Conservation (phyloP, 192 early-diverging fungal species). For the Funneliformis geosporum region DNA sequence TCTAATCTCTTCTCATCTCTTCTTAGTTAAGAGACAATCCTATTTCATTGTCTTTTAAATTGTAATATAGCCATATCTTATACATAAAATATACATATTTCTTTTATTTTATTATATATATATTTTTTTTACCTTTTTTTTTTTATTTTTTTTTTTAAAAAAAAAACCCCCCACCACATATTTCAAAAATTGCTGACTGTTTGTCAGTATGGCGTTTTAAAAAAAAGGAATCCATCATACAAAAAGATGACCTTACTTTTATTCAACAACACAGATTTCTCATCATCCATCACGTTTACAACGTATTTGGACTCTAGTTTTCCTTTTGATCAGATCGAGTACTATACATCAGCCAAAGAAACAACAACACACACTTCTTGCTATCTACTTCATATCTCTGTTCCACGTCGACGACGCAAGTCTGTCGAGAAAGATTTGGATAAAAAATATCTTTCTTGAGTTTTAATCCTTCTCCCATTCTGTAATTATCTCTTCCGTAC, state of each 20-base stretch:
- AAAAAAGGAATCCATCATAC: constrained; percentile 9
- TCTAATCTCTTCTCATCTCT: not conserved
- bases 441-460: constrained; percentile 1
- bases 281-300: constrained; percentile 12
- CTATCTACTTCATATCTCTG: constrained; percentile 2
- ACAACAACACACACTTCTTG: not conserved
- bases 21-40: constrained; percentile 7
- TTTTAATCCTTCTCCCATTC: not conserved
- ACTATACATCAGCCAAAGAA: not conserved
- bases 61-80: constrained; percentile 32
- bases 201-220: constrained; percentile 34
- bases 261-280: constrained; percentile 23
- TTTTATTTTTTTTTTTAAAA: constrained; percentile 15
- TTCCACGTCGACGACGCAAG: constrained; percentile 5
- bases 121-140: constrained; percentile 7
- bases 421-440: constrained; percentile 7
- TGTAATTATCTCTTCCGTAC: not conserved
- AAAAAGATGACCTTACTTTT: constrained; percentile 32
- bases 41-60: constrained; percentile 1
- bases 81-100: constrained; percentile 26
- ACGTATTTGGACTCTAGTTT: constrained; percentile 16
- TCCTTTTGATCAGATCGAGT: constrained; percentile 8
- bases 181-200: constrained; percentile 1
- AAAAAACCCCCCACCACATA: not conserved
- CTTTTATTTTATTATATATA: constrained; percentile 21